Evolutionary conservation across 371 early-diverging fungal genomes (phyloP), one percentile per base, ranked within the genome.

Genomic region (Chytridium lagenaria): DNA sequence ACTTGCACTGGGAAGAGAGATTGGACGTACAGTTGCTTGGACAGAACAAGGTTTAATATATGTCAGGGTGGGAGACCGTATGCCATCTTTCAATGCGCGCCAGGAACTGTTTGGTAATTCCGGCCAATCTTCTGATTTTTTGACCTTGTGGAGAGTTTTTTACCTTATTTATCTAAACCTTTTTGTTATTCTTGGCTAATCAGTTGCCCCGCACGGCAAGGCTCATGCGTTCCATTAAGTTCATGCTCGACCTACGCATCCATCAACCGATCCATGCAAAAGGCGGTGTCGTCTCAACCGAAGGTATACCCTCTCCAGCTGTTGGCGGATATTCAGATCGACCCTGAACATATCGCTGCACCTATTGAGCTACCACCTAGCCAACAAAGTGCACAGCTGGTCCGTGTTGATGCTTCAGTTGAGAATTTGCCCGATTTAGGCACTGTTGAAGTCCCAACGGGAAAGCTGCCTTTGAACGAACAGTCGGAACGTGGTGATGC

Each of bases 21-120:
- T 26, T 52, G 23, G 16, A 26, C 5, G 5, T n/a, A 22, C 23
- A 26, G 5, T 26, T 52, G 55, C 55, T 15, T 12, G 5, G 12
- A 5, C 5, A 52, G 16, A 12, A 52, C 55, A 52, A 10, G 26
- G n/a, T 52, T 15, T 23, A 10, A 52, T 23, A 26, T 52, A 15
- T 52, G 55, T 26, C 26, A n/a, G 23, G 5, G n/a, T 23, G 26
- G 26, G 5, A 26, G 26, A 5, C 12, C 26, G n/a, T 26, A 15
- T 7, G 55, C 55, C 5, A 52, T 23, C 23, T 52, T 52, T 52
- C 5, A 23, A 12, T 52, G 55, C 26, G n/a, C 55, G 5, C 55
- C n/a, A 15, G 55, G 55, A 52, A 52, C 55, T 5, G 26, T 52
- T 26, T 52, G 55, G 55, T 52, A 52, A 26, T 5, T n/a, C n/a